Evolutionary conservation across 352 stramenopile species (phyloP), one percentile per base, ranked within the genome.

Genomic region (Globisporangium uncinulatum): DNA sequence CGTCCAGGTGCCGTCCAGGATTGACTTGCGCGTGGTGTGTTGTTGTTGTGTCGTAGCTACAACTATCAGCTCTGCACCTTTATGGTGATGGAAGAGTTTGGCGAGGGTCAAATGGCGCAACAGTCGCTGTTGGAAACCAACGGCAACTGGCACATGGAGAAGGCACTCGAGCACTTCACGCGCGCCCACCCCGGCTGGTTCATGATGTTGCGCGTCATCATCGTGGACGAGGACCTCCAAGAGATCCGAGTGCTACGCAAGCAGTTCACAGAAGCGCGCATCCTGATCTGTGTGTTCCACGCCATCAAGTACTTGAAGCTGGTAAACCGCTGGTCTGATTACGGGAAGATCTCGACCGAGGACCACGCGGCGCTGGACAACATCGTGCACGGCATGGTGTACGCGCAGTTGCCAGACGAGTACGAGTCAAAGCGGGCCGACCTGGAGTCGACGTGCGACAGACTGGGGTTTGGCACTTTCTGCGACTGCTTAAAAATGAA

Each of bases 241-340:
- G 65, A 69, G 53, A 69, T 72, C 47, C 24, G 46, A 11, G 45
- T 70, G 1, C 15, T 74, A 6, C n/a, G 59, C 24, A 10, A 0
- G 7, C 15, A 61, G 14, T 70, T 68, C 44, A n/a, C 29, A 0
- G 21, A 59, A 19, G 60, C 51, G 6, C 56, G 57, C 1, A 37
- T 70, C 2, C 36, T 74, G 4, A 65, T 69, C 5, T 74, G 67
- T n/a, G 4, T 49, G 4, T 74, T 74, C 37, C 67, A 74, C 29
- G 59, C 65, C 4, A 53, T 68, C 32, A 71, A 73, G 42, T 69
- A 58, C 11, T 51, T 68, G 0, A 60, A 56, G 2, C 2, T 44
- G 15, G 57, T 51, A n/a, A n/a, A 8, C 1, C 9, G 54, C 1
- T 65, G 65, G 32, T 47, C 51, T 0, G 56, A 63, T 13, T 66